phyloP scores from a whole-genome alignment of 768 basidiomycete genomes.

The Auriscalpium orientale region DNA sequence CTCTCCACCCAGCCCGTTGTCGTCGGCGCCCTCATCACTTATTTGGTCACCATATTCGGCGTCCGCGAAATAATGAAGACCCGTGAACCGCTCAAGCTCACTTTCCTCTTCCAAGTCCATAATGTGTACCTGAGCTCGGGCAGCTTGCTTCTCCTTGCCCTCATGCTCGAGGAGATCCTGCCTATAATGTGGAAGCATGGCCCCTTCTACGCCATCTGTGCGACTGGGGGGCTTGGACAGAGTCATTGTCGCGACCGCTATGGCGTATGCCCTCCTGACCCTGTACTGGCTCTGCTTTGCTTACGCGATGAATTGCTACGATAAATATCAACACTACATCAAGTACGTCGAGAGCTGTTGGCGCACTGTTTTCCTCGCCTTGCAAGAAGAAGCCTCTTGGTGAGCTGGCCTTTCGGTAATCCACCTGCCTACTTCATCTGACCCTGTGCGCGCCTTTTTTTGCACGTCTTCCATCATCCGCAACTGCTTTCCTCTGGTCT shows the following conservation, averaged over 20 bases:
- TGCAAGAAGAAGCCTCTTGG: constrained; percentile 98
- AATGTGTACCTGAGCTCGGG: constrained; percentile 84
- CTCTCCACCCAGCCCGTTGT: constrained; percentile 74
- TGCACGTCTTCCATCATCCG: constrained; percentile 99
- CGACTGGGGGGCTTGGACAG: constrained; percentile 70
- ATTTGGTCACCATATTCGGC: constrained; percentile 86
- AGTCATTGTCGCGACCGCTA: constrained; percentile 40
- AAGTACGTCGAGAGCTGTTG: constrained; percentile 87
- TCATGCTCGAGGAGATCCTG: constrained; percentile 88
- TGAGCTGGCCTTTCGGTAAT: no score
- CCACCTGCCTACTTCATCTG: background rate
- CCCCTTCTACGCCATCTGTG: constrained; percentile 72
- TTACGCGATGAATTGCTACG: constrained; percentile 89
- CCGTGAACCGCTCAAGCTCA: constrained; percentile 66
- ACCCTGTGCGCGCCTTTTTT: constrained; percentile 72
- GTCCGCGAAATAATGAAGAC: constrained; percentile 80
- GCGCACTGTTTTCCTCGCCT: constrained; percentile 93
- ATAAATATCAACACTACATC: constrained; percentile 98
- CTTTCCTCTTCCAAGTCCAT: constrained; percentile 79
- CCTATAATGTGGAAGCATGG: constrained; percentile 72
- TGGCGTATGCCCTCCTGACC: background rate
- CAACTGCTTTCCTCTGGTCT: constrained; percentile 91
- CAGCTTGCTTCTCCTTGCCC: constrained; percentile 73
- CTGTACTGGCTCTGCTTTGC: background rate
- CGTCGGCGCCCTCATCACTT: constrained; percentile 57